Evolutionary conservation across 768 basidiomycete species (phyloP).

Genomic region (Macrolepiota dolichaula): DNA sequence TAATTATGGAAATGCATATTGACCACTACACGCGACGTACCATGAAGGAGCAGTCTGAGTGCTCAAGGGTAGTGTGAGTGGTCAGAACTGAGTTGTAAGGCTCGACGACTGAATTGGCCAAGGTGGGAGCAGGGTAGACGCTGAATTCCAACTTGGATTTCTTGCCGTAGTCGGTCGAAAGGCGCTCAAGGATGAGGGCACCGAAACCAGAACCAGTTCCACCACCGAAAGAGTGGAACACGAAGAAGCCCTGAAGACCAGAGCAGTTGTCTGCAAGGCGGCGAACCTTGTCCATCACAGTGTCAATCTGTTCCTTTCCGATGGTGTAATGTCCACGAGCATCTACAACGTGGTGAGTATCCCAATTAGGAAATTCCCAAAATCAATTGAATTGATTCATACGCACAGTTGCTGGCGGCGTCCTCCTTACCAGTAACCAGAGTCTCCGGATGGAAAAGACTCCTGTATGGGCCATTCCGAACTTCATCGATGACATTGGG

Average conservation of each 20-base stretch:
- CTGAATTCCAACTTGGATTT: conserved; percentile 99
- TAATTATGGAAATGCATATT: neutral
- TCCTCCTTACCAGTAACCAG: conserved; percentile 99
- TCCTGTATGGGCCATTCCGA: conserved; percentile 90
- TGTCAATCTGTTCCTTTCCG: conserved; percentile 97
- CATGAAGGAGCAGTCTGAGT: conserved; percentile 99
- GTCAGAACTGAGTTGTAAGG: conserved; percentile 98
- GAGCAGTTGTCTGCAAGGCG: conserved; percentile 97
- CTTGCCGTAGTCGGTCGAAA: conserved; percentile 98
- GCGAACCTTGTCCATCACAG: conserved; percentile 95
- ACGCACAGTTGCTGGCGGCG: conserved; percentile 96
- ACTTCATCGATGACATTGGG: conserved; percentile 99
- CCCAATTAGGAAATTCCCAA: neutral
- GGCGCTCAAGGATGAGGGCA: conserved; percentile 92
- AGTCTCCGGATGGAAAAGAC: conserved; percentile 99
- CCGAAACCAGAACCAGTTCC: conserved; percentile 99
- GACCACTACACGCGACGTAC: conserved; percentile 35
- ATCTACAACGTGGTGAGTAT: conserved; percentile 44
- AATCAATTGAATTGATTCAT: neutral
- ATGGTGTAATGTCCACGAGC: conserved; percentile 99
- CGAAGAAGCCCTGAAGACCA: conserved; percentile 99
- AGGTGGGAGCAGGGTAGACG: conserved; percentile 86
- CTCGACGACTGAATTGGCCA: conserved; percentile 96
- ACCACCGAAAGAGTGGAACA: conserved; percentile 99
- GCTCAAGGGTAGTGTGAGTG: conserved; percentile 98